Conservation (phyloP, 495 filamentous ascomycete genomes). For the Saxophila tyrrhenica region DNA sequence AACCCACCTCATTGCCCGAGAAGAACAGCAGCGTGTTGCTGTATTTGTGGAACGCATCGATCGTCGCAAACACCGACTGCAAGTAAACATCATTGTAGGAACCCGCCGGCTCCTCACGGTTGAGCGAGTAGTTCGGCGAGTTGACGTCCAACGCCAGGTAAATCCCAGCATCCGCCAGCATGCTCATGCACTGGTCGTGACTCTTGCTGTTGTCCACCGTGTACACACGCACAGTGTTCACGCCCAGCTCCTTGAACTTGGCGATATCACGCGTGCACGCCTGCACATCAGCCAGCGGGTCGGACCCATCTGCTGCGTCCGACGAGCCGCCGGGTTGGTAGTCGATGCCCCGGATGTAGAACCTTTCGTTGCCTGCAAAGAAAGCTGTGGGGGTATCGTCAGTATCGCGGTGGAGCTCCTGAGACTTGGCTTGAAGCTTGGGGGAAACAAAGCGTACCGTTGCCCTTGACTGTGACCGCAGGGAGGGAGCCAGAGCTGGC, state of each 20-base stretch:
- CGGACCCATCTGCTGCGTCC: constrained; percentile 38
- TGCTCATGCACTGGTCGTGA: constrained; percentile 49
- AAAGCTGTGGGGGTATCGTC: constrained; percentile 57
- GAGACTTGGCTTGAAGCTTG: background rate
- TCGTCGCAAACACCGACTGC: constrained; percentile 85
- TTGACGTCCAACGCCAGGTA: constrained; percentile 84
- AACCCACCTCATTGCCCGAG: constrained; percentile 71
- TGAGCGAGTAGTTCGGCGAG: constrained; percentile 69
- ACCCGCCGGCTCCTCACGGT: constrained; percentile 56
- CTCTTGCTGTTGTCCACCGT: constrained; percentile 76
- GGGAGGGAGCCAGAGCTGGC: constrained; percentile 24
- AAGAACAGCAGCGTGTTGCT: constrained; percentile 89
- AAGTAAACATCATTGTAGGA: constrained; percentile 92
- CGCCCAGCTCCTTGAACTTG: constrained; percentile 70
- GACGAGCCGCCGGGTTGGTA: constrained; percentile 55
- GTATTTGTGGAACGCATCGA: constrained; percentile 80
- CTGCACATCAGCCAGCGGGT: constrained; percentile 64
- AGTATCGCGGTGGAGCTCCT: no score
- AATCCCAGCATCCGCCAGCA: constrained; percentile 45
- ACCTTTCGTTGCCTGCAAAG: constrained; percentile 70
- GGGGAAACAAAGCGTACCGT: constrained; percentile 27
- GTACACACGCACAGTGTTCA: constrained; percentile 91
- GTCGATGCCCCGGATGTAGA: constrained; percentile 91
- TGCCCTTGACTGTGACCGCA: constrained; percentile 36
- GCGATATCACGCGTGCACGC: constrained; percentile 73